A percentile compares a stretch with the other conserved stretches of the same genome.
Evolutionary conservation across 441 rosid genomes (phyloP).

Genomic region (Euphorbia celastroides): DNA sequence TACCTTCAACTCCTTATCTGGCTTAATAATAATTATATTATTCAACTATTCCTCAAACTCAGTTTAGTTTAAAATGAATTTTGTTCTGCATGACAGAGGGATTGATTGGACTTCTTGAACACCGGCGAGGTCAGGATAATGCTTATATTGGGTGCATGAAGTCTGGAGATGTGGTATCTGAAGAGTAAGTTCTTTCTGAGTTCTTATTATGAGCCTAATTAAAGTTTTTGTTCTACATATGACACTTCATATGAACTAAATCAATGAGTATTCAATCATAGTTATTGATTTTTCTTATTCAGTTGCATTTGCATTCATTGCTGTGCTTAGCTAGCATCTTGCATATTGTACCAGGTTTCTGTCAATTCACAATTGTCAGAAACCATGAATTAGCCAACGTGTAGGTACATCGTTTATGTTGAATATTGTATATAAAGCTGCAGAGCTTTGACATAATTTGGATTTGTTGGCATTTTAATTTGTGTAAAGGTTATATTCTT

Average conservation of each 20-base stretch:
- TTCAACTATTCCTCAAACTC: constrained; percentile 4
- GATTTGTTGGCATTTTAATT: background rate
- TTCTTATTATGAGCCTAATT: constrained; percentile 16
- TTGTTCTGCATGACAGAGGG: constrained; percentile 50
- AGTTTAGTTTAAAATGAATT: background rate
- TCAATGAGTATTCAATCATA: background rate
- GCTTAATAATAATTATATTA: constrained; percentile 16
- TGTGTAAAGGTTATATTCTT: background rate
- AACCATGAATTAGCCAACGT: background rate
- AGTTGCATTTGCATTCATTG: background rate
- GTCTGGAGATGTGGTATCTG: constrained; percentile 83
- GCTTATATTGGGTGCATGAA: constrained; percentile 97
- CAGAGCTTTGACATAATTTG: background rate
- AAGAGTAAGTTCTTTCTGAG: constrained; percentile 43
- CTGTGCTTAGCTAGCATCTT: background rate
- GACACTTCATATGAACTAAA: no score
- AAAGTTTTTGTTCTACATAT: constrained; percentile 8
- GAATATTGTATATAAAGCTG: background rate
- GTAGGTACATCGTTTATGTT: background rate
- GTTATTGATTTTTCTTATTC: background rate
- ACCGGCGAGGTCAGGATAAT: constrained; percentile 63
- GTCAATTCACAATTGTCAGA: constrained; percentile 4
- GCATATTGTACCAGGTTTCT: background rate
- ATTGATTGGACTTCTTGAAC: constrained; percentile 64
- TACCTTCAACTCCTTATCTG: constrained; percentile 15